These are phyloP conservation scores for Begonia peltatifolia DNA, from an alignment of 306 rosid genomes.

Conservation along the genomic window DNA sequence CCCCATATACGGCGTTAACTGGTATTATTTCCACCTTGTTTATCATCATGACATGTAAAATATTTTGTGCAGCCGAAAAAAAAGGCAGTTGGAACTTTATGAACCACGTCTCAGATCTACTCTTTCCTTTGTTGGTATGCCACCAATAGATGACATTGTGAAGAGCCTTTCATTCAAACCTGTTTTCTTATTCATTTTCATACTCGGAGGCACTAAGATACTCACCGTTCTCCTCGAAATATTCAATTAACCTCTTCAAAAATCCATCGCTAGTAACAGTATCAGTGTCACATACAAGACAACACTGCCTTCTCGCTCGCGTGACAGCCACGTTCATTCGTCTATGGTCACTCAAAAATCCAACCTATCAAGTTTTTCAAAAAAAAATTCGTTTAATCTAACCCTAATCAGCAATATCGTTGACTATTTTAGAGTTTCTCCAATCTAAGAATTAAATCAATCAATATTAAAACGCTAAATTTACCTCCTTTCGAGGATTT, in stretches of 20 bases:
- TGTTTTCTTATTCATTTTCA: conserved; percentile 33
- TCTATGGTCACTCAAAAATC: conserved; percentile 87
- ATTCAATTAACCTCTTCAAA: conserved; percentile 73
- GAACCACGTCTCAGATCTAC: not conserved
- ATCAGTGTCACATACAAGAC: conserved; percentile 80
- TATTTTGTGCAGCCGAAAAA: not conserved
- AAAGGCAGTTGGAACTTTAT: not conserved
- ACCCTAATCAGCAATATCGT: too few species aligned
- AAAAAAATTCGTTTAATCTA: not conserved
- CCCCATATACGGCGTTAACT: too few species aligned
- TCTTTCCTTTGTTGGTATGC: too few species aligned
- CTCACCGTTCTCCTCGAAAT: conserved; percentile 83
- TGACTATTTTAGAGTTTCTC: too few species aligned
- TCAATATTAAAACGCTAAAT: not conserved
- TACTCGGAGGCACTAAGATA: conserved; percentile 89
- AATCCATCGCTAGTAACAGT: conserved; percentile 70
- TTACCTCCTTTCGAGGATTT: conserved; percentile 81
- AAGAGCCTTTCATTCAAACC: not conserved
- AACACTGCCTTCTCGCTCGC: conserved; percentile 88
- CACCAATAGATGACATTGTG: too few species aligned
- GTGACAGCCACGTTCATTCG: conserved; percentile 99
- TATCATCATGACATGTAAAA: too few species aligned
- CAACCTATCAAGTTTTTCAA: conserved; percentile 54
- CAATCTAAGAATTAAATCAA: too few species aligned
- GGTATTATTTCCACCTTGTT: too few species aligned